Base-by-base conservation (phyloP, 1,284 basidiomycete genomes). In the Cutaneotrichosporon sp. region DNA sequence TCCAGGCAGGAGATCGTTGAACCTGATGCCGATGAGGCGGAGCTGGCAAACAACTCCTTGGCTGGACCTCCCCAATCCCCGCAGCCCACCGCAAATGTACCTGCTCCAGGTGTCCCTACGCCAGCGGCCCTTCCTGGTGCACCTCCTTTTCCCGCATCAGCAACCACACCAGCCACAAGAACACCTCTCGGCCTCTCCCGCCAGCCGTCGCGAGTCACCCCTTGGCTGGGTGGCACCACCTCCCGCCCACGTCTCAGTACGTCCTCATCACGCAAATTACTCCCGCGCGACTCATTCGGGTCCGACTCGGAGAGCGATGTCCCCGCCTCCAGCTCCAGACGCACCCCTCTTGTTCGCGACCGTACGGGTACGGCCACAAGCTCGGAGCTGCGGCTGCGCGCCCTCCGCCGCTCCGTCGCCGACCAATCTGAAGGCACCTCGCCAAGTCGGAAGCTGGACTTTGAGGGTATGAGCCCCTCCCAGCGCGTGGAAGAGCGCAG, bases 401-500 rank as follows among this genome's bases (percentile, higher is more conserved):
- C 35, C 35, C 10, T 32, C 42, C 10, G 25, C 17, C 3, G 19
- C 26, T 17, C 9, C 5, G 6, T 17, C 19, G 19, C 35, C 17
- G 2, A 20, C 14, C 37, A 20, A 39, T n/a, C 20, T 8, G 19
- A 14, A 12, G 11, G 26, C 14, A 19, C 35, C 8, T 46, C 42
- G 35, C 22, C 31, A 20, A 52, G 32, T 19, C 54, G 62, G 2
- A 25, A 25, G 8, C 33, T 61, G 5, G 63, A 64, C 25, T 59
- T 65, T 47, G 66, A 63, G 19, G 58, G 50, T 5, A 37, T 69
- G 26, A 55, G 62, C 8, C 65, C 68, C 3, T 61, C 50, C 7
- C 54, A 73, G 37, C 65, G 66, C 25, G 63, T 65, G 4, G 32
- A 46, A 1, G 51, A 67, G 51, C 47, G 61, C 32, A 65, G 62